phyloP scores from a whole-genome alignment of 495 filamentous ascomycete genomes.

The Xylona heveae region DNA sequence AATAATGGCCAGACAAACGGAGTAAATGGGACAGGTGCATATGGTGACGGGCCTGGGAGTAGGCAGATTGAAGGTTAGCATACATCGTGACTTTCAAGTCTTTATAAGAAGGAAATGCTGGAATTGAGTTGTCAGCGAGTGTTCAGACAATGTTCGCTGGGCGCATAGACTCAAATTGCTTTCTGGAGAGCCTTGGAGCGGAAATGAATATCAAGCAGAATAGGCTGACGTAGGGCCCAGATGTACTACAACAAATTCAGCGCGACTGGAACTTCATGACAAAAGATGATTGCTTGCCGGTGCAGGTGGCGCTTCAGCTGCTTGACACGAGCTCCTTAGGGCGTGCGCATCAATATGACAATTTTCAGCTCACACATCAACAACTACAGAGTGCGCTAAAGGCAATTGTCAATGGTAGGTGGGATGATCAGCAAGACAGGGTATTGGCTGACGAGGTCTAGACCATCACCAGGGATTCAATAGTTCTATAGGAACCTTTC shows the following conservation, averaged over 20 bases:
- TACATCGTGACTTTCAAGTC: background rate
- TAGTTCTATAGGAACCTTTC: constrained; percentile 94
- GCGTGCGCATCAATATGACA: constrained; percentile 62
- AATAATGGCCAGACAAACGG: constrained; percentile 9
- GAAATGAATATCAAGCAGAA: background rate
- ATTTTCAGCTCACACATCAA: constrained; percentile 61
- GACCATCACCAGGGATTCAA: constrained; percentile 99
- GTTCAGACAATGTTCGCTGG: background rate
- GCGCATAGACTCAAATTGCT: background rate
- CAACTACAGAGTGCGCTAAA: constrained; percentile 81
- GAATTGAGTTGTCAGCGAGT: background rate
- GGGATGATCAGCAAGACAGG: background rate
- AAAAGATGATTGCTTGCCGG: constrained; percentile 66
- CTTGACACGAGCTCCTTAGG: constrained; percentile 88
- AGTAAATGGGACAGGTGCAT: constrained; percentile 8
- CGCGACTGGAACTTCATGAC: constrained; percentile 84
- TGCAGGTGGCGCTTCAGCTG: constrained; percentile 79
- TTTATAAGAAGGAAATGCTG: constrained; percentile 1
- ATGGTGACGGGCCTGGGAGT: constrained; percentile 14
- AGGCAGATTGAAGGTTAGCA: constrained; percentile 20
- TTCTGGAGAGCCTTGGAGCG: background rate
- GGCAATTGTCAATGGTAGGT: constrained; percentile 64
- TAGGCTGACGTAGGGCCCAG: constrained; percentile 15
- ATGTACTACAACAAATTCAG: constrained; percentile 51
- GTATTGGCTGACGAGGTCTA: constrained; percentile 7